Conservation (phyloP, 2,329 filamentous ascomycete species). For the Penicillium sp. region DNA sequence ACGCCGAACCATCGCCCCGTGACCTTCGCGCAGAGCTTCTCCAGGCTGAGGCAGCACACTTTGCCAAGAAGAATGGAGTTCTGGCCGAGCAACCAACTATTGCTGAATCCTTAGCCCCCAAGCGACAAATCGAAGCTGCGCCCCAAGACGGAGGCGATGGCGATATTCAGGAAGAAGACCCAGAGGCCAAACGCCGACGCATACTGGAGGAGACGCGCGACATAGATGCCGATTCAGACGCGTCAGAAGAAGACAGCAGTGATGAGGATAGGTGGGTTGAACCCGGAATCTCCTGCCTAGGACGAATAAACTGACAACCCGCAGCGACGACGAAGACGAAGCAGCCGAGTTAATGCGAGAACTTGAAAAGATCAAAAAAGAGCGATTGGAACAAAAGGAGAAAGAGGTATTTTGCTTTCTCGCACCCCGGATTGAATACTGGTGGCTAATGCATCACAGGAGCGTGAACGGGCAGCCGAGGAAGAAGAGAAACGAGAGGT, state of each 20-base stretch:
- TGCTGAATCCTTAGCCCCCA: constrained; percentile 49
- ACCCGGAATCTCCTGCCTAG: no score
- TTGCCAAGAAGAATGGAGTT: constrained; percentile 75
- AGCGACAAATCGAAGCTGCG: constrained; percentile 62
- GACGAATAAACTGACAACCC: constrained; percentile 32
- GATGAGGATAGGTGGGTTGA: constrained; percentile 56
- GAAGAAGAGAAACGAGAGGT: constrained; percentile 81
- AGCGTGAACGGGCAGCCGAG: constrained; percentile 73
- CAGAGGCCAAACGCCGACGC: constrained; percentile 77
- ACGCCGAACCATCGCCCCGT: constrained; percentile 56
- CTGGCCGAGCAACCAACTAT: constrained; percentile 46
- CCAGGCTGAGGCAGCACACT: constrained; percentile 82
- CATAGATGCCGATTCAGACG: constrained; percentile 77
- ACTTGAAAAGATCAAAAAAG: constrained; percentile 87
- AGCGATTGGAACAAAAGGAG: constrained; percentile 76
- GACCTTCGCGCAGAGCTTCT: constrained; percentile 89
- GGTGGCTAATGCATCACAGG: constrained; percentile 46
- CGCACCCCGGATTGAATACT: background rate
- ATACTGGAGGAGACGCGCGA: constrained; percentile 85
- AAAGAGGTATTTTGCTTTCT: constrained; percentile 54
- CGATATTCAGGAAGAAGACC: constrained; percentile 59
- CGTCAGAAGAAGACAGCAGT: constrained; percentile 58
- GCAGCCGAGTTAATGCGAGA: constrained; percentile 88
- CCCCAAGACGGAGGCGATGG: constrained; percentile 31
- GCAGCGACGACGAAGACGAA: constrained; percentile 70